These are phyloP conservation scores for Porphyra umbilicalis DNA, from an alignment of 31 red algal genomes.

Conservation along the genomic window DNA sequence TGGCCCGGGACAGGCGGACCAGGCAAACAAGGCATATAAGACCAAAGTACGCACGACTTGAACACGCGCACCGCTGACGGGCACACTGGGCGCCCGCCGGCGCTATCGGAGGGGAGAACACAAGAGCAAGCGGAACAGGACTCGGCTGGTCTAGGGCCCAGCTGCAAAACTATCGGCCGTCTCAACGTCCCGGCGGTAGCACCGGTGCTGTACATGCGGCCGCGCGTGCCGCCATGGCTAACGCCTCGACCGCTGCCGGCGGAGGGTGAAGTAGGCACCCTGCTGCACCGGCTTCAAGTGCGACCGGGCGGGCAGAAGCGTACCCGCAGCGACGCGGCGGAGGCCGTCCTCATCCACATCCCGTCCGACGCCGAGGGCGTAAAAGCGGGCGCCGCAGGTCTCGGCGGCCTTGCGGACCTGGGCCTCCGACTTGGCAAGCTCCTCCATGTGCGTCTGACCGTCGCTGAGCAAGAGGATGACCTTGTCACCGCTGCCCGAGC, in stretches of 20 bases:
- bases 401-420: conserved; percentile 53
- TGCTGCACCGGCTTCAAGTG: neutral
- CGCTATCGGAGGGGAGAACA: no score
- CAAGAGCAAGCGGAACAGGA: neutral
- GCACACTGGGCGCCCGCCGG: no score
- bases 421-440: conserved; percentile 55
- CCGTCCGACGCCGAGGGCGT: conserved; percentile 80
- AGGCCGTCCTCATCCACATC: conserved; percentile 85
- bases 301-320: neutral
- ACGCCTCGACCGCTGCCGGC: neutral
- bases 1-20: no score
- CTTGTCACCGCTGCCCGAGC: conserved; percentile 22
- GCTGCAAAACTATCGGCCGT: neutral
- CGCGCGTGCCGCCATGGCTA: neutral
- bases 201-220: neutral
- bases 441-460: conserved; percentile 87
- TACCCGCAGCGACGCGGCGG: conserved; percentile 7
- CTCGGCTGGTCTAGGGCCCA: neutral
- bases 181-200: neutral
- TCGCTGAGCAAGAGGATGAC: conserved; percentile 87
- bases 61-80: no score
- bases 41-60: no score
- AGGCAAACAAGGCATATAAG: no score
- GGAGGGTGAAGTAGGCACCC: neutral
- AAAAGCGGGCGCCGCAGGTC: conserved; percentile 51